A percentile compares a stretch with the other conserved stretches of the same genome.
Conservation (phyloP, 805 yeast genomes). For the Starmerella powellii region DNA sequence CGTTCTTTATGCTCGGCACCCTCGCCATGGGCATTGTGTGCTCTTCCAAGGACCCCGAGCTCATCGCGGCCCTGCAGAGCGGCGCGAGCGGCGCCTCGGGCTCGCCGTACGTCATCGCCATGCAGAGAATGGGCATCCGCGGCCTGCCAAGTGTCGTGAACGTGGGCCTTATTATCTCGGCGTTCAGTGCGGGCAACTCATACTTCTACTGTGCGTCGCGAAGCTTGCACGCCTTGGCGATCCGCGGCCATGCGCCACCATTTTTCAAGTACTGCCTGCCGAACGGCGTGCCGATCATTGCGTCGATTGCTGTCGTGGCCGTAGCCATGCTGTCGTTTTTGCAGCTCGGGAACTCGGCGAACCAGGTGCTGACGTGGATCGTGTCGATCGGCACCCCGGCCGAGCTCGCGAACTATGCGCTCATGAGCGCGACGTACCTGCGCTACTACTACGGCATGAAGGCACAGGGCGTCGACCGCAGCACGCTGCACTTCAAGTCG, state of each 20-base stretch:
- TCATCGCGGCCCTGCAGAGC: conserved; percentile 45
- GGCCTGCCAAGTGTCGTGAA: conserved; percentile 69
- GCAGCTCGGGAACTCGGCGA: conserved; percentile 48
- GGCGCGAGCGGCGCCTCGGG: conserved; percentile 67
- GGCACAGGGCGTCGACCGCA: conserved; percentile 41
- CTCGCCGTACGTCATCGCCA: conserved; percentile 74
- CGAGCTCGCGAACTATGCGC: conserved; percentile 49
- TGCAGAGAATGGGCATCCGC: conserved; percentile 48
- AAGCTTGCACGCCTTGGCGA: conserved; percentile 56
- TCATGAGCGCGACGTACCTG: conserved; percentile 46
- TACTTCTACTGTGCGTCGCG: conserved; percentile 62
- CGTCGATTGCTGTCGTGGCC: conserved; percentile 37
- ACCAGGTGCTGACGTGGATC: conserved; percentile 58
- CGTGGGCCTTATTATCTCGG: conserved; percentile 59
- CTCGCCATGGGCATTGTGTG: conserved; percentile 68
- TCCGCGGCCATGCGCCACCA: conserved; percentile 61
- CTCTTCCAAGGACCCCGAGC: conserved; percentile 52
- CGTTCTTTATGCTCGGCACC: conserved; percentile 63
- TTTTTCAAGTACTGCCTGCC: conserved; percentile 49
- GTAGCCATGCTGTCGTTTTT: conserved; percentile 57
- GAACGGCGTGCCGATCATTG: conserved; percentile 57
- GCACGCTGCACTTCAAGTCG: conserved; percentile 39
- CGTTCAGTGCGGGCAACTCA: conserved; percentile 77
- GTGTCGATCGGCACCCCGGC: conserved; percentile 60
- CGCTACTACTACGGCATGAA: conserved; percentile 50